phyloP scores from a whole-genome alignment of 495 filamentous ascomycete genomes.

The Durotheca rogersii region DNA sequence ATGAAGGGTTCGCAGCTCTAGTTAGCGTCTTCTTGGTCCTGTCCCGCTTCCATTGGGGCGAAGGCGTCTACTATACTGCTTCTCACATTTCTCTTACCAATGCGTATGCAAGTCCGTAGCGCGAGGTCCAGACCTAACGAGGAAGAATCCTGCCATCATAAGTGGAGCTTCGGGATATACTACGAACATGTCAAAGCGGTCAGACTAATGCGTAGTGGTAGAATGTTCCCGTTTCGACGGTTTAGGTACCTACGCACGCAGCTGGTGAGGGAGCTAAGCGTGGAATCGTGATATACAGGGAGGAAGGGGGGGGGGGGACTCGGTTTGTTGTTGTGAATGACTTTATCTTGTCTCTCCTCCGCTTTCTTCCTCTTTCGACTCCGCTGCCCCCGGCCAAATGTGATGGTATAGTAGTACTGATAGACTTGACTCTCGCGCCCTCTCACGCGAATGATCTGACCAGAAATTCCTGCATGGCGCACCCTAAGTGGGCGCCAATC shows the following conservation, averaged over 20 bases:
- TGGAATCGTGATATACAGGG: too few species aligned
- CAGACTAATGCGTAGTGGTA: constrained; percentile 5
- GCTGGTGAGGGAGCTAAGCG: too few species aligned
- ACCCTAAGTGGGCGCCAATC: neutral
- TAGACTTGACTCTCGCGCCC: neutral
- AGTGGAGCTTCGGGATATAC: constrained; percentile 25
- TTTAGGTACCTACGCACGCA: too few species aligned
- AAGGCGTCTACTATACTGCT: too few species aligned
- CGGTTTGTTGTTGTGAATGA: constrained; percentile 2
- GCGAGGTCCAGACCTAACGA: constrained; percentile 14
- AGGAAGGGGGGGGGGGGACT: too few species aligned
- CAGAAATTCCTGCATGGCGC: too few species aligned
- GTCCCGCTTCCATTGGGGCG: neutral
- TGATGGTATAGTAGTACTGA: neutral
- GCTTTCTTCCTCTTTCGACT: neutral
- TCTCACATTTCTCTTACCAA: too few species aligned
- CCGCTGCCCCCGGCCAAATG: neutral
- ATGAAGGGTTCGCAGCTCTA: constrained; percentile 27
- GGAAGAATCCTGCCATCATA: constrained; percentile 15
- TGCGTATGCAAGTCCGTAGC: too few species aligned
- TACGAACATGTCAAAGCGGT: constrained; percentile 12
- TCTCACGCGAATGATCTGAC: too few species aligned
- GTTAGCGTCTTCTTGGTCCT: constrained; percentile 19
- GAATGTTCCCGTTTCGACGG: constrained; percentile 22
- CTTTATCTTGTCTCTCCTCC: neutral